phyloP scores from a whole-genome alignment of 177 flowering plant species.

The Vitis hybrid region DNA sequence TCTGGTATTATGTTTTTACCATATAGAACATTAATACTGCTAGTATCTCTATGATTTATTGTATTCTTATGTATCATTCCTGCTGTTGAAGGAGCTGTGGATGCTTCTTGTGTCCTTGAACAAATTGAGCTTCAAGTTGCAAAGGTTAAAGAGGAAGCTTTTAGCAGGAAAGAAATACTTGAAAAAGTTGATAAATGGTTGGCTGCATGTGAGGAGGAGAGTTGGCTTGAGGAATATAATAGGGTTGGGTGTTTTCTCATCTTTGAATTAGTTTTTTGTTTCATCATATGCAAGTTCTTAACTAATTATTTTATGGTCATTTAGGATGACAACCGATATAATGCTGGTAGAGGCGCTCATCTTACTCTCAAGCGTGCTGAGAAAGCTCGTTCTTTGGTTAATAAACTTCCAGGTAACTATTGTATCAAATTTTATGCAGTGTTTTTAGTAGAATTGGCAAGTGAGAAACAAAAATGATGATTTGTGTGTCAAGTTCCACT shows the following conservation, averaged over 20 bases:
- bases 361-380: conserved; percentile 75
- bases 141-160: conserved; percentile 64
- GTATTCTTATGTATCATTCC: not conserved
- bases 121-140: conserved; percentile 59
- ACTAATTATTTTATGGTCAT: not conserved
- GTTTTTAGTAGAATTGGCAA: too few species aligned
- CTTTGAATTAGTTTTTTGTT: not conserved
- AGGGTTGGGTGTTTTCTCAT: conserved; percentile 31
- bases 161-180: conserved; percentile 65
- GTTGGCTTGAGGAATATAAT: conserved; percentile 79
- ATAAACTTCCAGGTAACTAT: conserved; percentile 61
- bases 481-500: too few species aligned
- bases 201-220: conserved; percentile 68
- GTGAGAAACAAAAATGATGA: not conserved
- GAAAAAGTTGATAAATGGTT: conserved; percentile 75
- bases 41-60: not conserved
- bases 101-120: conserved; percentile 55
- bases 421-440: not conserved
- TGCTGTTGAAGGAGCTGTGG: conserved; percentile 46
- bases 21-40: not conserved
- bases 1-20: conserved; percentile 45
- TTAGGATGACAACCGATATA: conserved; percentile 74
- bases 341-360: conserved; percentile 74
- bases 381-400: conserved; percentile 66
- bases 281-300: not conserved